phyloP scores from a whole-genome alignment of 2,329 filamentous ascomycete genomes.

The Cladophialophora carrionii region DNA sequence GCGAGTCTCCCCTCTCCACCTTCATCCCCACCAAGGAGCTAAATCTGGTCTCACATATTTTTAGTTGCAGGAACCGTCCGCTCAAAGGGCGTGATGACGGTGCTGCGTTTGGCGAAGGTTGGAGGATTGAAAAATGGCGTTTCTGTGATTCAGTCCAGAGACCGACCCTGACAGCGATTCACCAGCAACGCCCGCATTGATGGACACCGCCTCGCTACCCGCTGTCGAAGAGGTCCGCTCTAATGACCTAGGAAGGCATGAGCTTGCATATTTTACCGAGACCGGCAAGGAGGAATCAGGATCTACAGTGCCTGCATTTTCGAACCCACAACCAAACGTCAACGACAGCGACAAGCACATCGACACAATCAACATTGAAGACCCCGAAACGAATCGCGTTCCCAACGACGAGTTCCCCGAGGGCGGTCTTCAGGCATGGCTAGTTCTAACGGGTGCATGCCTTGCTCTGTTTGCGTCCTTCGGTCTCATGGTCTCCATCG shows the following conservation, averaged over 20 bases:
- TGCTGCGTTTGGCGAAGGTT: neutral
- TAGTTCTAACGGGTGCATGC: slow-evolving; percentile 43
- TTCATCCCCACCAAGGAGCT: slow-evolving; percentile 10
- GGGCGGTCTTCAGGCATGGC: slow-evolving; percentile 44
- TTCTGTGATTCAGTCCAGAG: slow-evolving; percentile 2
- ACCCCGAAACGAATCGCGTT: neutral
- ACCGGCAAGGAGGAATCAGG: neutral
- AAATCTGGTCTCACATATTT: slow-evolving; percentile 11
- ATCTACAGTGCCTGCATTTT: neutral
- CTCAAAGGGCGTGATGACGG: slow-evolving; percentile 27
- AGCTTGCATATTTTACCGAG: neutral
- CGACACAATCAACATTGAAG: slow-evolving; percentile 18
- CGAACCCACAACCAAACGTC: neutral
- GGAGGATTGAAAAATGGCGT: neutral
- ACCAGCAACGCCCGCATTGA: slow-evolving; percentile 1
- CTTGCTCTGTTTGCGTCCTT: slow-evolving; percentile 48
- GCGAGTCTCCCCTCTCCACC: slow-evolving; percentile 18
- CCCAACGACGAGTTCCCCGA: slow-evolving; percentile 39
- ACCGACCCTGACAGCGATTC: neutral
- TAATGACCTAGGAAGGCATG: slow-evolving; percentile 11
- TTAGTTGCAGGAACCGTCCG: neutral
- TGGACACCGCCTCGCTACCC: slow-evolving; percentile 24
- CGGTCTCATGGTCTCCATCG: slow-evolving; percentile 55
- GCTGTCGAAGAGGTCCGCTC: slow-evolving; percentile 12
- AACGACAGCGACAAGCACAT: slow-evolving; percentile 7